Conservation (phyloP, 83 land plant species). For the Picea mariana region DNA sequence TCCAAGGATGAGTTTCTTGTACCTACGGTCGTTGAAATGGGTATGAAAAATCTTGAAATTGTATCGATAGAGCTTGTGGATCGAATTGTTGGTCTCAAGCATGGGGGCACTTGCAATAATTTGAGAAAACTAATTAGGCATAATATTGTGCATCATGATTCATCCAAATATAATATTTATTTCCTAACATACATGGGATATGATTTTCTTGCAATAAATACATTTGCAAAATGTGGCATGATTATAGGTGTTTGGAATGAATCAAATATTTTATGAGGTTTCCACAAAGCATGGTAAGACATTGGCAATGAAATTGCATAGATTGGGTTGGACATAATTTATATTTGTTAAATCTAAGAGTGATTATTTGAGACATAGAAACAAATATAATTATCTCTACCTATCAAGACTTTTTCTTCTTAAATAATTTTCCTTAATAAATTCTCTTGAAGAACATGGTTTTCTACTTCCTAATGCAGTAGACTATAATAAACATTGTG, state of each 20-base stretch:
- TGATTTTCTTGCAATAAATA: slow-evolving; percentile 56
- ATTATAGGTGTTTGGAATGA: too few relatives aligned
- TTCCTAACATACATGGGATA: slow-evolving; percentile 91
- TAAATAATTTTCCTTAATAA: slow-evolving; percentile 98
- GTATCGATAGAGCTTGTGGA: slow-evolving; percentile 90
- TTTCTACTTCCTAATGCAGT: slow-evolving; percentile 97
- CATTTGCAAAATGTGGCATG: too few relatives aligned
- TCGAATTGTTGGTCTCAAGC: slow-evolving; percentile 57
- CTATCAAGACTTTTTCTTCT: slow-evolving; percentile 95
- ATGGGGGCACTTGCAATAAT: slow-evolving; percentile 92
- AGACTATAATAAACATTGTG: slow-evolving; percentile 98
- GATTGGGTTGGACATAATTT: slow-evolving; percentile 90
- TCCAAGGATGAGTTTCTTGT: too few relatives aligned
- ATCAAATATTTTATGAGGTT: slow-evolving; percentile 82
- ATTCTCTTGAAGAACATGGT: slow-evolving; percentile 95
- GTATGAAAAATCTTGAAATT: slow-evolving; percentile 57
- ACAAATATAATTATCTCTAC: slow-evolving; percentile 90
- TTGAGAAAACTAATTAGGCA: slow-evolving; percentile 76
- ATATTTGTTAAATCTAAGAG: slow-evolving; percentile 97
- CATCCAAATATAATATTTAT: slow-evolving; percentile 94
- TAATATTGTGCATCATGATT: slow-evolving; percentile 93
- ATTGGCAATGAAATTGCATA: slow-evolving; percentile 88
- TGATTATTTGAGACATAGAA: slow-evolving; percentile 92
- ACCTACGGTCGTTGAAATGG: too few relatives aligned
- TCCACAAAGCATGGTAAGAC: slow-evolving; percentile 85